Percentiles rank a stretch among this genome's conserved stretches.
phyloP scores from a whole-genome alignment of 2,329 filamentous ascomycete species.

The Monosporascus sp. region DNA sequence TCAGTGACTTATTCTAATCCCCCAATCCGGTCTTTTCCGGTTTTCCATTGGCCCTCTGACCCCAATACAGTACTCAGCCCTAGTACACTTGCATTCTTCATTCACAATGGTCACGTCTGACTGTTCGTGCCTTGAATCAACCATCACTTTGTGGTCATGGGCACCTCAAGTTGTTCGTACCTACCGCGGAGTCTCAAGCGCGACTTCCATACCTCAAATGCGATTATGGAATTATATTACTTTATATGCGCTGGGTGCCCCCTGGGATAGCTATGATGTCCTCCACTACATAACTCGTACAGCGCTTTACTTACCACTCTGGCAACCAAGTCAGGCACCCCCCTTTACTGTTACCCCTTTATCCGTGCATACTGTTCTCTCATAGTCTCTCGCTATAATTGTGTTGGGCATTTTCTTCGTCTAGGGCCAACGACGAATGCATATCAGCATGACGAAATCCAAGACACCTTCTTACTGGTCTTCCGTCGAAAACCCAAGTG shows the following conservation, averaged over 20 bases:
- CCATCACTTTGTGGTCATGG: no score
- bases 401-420: no score
- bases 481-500: constrained; percentile 2
- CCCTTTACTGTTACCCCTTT: not conserved
- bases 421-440: not conserved
- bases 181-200: not conserved
- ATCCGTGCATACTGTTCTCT: not conserved
- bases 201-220: no score
- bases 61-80: not conserved
- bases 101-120: not conserved
- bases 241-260: no score
- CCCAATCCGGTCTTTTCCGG: no score
- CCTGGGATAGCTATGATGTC: no score
- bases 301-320: not conserved
- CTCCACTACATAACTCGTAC: no score
- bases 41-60: not conserved
- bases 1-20: no score
- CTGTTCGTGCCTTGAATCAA: not conserved
- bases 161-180: not conserved
- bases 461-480: constrained; percentile 6
- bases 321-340: not conserved
- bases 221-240: no score
- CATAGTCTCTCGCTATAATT: no score
- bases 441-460: constrained; percentile 6
- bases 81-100: not conserved